Percentiles rank a stretch among this genome's conserved stretches.
These are phyloP conservation scores for Fonsecaea multimorphosa DNA, from an alignment of 2,329 filamentous ascomycete genomes.

Conservation along the genomic window DNA sequence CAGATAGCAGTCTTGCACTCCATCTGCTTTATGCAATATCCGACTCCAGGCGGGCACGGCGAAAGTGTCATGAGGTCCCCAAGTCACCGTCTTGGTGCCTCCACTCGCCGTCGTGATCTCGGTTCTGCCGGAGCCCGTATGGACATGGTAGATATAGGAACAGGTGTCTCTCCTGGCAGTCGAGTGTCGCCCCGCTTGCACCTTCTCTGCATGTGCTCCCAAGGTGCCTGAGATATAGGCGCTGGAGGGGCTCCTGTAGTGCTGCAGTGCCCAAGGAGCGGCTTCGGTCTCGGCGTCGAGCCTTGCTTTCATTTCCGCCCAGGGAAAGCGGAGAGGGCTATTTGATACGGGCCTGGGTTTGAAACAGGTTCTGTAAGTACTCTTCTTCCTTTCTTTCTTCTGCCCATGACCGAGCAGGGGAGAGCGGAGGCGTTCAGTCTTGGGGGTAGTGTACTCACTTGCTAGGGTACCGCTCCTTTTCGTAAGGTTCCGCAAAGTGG, in stretches of 20 bases:
- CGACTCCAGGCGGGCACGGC: slow-evolving; percentile 59
- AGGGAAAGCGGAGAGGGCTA: slow-evolving; percentile 53
- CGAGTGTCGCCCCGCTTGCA: slow-evolving; percentile 48
- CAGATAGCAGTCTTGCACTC: slow-evolving; percentile 51
- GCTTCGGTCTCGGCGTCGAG: slow-evolving; percentile 44
- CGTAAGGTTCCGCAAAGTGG: slow-evolving; percentile 61
- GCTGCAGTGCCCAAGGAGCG: slow-evolving; percentile 40
- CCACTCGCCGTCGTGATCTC: slow-evolving; percentile 30
- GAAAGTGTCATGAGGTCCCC: slow-evolving; percentile 61
- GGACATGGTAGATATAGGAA: slow-evolving; percentile 61
- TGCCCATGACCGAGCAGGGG: slow-evolving; percentile 42
- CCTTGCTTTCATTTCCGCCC: slow-evolving; percentile 51
- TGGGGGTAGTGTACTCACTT: slow-evolving; percentile 41
- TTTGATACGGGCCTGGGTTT: background rate
- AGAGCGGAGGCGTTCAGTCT: background rate
- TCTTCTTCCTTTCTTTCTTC: slow-evolving; percentile 39
- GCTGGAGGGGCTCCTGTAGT: slow-evolving; percentile 45
- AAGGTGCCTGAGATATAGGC: slow-evolving; percentile 48
- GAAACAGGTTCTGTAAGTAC: background rate
- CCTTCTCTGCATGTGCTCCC: slow-evolving; percentile 54
- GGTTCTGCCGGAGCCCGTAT: slow-evolving; percentile 52
- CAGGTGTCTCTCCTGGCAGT: slow-evolving; percentile 54
- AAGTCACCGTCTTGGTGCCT: slow-evolving; percentile 45
- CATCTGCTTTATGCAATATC: slow-evolving; percentile 55
- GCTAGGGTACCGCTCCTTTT: slow-evolving; percentile 57